A percentile compares a stretch with the other conserved stretches of the same genome.
Evolutionary conservation across 768 basidiomycete genomes (phyloP).

Genomic region (Leccinum aurantiacum): DNA sequence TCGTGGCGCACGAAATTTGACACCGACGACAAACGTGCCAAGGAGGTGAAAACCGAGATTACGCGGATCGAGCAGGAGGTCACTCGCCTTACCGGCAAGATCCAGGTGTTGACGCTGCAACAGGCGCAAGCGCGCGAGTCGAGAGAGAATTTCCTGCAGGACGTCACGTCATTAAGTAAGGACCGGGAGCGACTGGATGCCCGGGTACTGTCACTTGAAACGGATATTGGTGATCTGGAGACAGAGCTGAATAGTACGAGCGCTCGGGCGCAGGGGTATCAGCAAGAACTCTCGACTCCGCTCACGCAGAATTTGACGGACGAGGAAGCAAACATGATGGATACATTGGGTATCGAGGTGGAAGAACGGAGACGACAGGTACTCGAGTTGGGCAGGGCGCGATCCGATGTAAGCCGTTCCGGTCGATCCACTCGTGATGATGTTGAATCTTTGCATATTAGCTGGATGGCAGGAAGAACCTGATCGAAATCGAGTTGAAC

Average conservation of each 20-base stretch:
- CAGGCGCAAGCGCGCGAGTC: slow-evolving; percentile 68
- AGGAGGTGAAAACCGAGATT: slow-evolving; percentile 75
- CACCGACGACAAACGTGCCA: slow-evolving; percentile 57
- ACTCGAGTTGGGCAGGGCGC: slow-evolving; percentile 62
- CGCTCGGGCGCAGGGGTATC: slow-evolving; percentile 63
- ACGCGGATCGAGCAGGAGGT: slow-evolving; percentile 81
- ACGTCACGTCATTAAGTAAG: slow-evolving; percentile 54
- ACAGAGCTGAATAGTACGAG: slow-evolving; percentile 64
- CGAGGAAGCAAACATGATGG: slow-evolving; percentile 70
- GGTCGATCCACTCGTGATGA: not conserved
- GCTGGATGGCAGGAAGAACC: slow-evolving; percentile 72
- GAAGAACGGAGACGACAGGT: slow-evolving; percentile 72
- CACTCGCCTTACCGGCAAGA: slow-evolving; percentile 67
- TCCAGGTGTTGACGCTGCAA: slow-evolving; percentile 68
- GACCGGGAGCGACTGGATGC: slow-evolving; percentile 72
- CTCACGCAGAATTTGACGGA: slow-evolving; percentile 71
- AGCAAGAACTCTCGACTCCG: slow-evolving; percentile 68
- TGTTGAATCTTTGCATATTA: slow-evolving; percentile 6
- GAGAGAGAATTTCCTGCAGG: slow-evolving; percentile 64
- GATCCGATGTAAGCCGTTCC: slow-evolving; percentile 59
- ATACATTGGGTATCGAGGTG: slow-evolving; percentile 68
- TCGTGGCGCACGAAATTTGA: slow-evolving; percentile 75
- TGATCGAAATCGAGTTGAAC: slow-evolving; percentile 89
- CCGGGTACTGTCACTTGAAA: slow-evolving; percentile 62
- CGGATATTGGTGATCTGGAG: slow-evolving; percentile 67